These are phyloP conservation scores for Nakataea oryzae DNA, from an alignment of 2,329 filamentous ascomycete species.

Conservation along the genomic window DNA sequence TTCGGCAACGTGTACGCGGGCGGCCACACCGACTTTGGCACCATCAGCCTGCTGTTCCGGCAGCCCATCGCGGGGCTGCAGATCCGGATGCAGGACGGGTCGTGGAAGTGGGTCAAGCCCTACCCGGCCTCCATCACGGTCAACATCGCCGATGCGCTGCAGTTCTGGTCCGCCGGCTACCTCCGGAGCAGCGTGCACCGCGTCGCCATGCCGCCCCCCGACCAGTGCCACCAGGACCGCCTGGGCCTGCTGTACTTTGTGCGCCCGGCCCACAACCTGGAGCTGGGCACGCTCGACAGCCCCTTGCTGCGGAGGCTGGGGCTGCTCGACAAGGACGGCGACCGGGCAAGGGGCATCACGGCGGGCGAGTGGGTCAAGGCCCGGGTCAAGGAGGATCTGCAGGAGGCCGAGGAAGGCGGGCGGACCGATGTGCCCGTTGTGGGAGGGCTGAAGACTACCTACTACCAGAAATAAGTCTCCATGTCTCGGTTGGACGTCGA, in stretches of 20 bases:
- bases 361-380: conserved; percentile 9
- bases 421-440: too few relatives aligned
- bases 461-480: too few relatives aligned
- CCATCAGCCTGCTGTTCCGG: conserved; percentile 36
- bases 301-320: conserved; percentile 17
- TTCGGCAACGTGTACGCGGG: conserved; percentile 11
- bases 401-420: too few relatives aligned
- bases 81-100: conserved; percentile 22
- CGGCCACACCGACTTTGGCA: conserved; percentile 35
- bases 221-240: conserved; percentile 19
- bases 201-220: conserved; percentile 21
- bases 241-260: conserved; percentile 25
- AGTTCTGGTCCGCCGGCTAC: conserved; percentile 18
- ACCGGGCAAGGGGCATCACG: conserved; percentile 9
- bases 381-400: conserved; percentile 1
- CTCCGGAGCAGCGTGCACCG: conserved; percentile 23
- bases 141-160: conserved; percentile 25
- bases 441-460: too few relatives aligned
- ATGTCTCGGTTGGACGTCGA: too few relatives aligned
- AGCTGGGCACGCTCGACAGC: conserved; percentile 18
- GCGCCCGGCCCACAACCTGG: conserved; percentile 19
- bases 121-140: conserved; percentile 30
- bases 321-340: conserved; percentile 12
- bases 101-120: conserved; percentile 31
- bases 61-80: conserved; percentile 39